Evolutionary conservation across 2,329 filamentous ascomycete species (phyloP), one percentile per base, ranked within the genome.

Genomic region (Esteya vermicola): DNA sequence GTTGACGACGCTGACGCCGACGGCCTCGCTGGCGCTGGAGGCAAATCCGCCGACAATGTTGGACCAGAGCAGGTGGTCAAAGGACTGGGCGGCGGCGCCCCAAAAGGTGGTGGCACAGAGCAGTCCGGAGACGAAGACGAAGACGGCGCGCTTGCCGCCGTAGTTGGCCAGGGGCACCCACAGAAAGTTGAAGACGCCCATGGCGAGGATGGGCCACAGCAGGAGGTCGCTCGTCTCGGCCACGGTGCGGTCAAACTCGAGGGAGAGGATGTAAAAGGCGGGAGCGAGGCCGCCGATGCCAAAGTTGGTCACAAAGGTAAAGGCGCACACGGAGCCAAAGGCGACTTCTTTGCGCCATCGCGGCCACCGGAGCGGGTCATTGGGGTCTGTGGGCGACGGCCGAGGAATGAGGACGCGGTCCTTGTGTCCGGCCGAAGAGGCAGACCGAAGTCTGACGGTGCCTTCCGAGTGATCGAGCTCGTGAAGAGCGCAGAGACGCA

Each of bases 161-260:
- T 62, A 63, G 42, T 63, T 64, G 20, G 61, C 61, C 14, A 67
- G 19, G 6, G 64, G 64, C 6, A 68, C 63, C 64, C 64, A 68
- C 48, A 68, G 56, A 54, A 68, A 68, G 47, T 68, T 68, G 50
- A 62, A 65, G 3, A 58, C 45, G 6, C 63, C 65, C 6, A 65
- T 52, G 0, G 63, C 57, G 4, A 67, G 52, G 38, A 67, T 60
- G 1, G 60, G 51, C 38, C 64, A 65, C 7, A 67, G 51, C 8
- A 65, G 54, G n/a, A 67, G 54, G 32, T 61, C 59, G 9, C 55
- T 60, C 1, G 59, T 64, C 48, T 66, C 51, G 12, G 52, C 52
- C 51, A 58, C 55, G 3, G 59, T 54, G 49, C 62, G 64, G 43
- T 57, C 45, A 45, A 66, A 67, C 42, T 67, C 57, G 7, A 57